Evolutionary conservation across 768 basidiomycete genomes (phyloP).

Genomic region (Mycena maculata): DNA sequence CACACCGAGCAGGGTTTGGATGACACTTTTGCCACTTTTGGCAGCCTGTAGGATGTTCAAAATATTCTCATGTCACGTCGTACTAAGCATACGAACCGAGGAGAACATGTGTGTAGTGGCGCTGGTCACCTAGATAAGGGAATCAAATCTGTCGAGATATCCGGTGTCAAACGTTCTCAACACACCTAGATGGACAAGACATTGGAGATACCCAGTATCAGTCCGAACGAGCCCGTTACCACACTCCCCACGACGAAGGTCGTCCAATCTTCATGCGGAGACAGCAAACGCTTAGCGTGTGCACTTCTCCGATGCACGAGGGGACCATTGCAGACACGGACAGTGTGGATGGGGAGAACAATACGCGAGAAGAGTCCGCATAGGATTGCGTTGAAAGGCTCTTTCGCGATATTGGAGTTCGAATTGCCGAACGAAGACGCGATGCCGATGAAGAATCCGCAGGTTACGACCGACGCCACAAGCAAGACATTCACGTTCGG

Average conservation of each 20-base stretch:
- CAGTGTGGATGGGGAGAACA: slow-evolving; percentile 24
- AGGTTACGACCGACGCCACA: slow-evolving; percentile 16
- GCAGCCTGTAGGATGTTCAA: slow-evolving; percentile 61
- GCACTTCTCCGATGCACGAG: slow-evolving; percentile 22
- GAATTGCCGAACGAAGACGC: slow-evolving; percentile 5
- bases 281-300: background rate
- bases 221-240: slow-evolving; percentile 74
- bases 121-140: slow-evolving; percentile 63
- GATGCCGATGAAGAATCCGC: slow-evolving; percentile 22
- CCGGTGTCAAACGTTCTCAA: background rate
- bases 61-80: background rate
- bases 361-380: slow-evolving; percentile 28
- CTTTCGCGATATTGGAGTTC: slow-evolving; percentile 2
- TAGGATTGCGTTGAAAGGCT: slow-evolving; percentile 11
- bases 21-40: slow-evolving; percentile 81
- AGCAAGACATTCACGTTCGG: slow-evolving; percentile 1
- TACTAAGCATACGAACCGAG: slow-evolving; percentile 39
- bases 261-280: slow-evolving; percentile 20
- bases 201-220: slow-evolving; percentile 84
- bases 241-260: slow-evolving; percentile 38
- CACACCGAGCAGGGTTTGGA: slow-evolving; percentile 74
- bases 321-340: slow-evolving; percentile 22
- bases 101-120: slow-evolving; percentile 90
- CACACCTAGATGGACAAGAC: slow-evolving; percentile 77
- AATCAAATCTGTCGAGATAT: background rate